Percentiles rank a stretch among this genome's conserved stretches.
Conservation (phyloP, 768 basidiomycete species). For the Psilocybe sp. region DNA sequence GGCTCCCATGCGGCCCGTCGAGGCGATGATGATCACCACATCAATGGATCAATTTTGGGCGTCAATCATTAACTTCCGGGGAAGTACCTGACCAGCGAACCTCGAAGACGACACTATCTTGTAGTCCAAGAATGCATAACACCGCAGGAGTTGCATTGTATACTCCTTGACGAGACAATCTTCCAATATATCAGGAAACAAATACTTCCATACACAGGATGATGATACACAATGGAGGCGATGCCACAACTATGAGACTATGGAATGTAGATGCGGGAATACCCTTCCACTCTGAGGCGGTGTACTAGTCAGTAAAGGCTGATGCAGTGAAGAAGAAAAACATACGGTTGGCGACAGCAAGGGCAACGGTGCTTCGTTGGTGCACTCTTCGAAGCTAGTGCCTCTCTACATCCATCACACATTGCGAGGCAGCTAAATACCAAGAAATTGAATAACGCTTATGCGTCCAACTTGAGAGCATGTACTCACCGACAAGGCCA, state of each 20-base stretch:
- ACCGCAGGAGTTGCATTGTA: too few relatives aligned
- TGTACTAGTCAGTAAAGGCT: background rate
- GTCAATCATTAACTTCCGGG: too few relatives aligned
- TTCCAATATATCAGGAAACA: too few relatives aligned
- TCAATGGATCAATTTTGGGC: too few relatives aligned
- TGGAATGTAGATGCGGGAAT: slow-evolving; percentile 62
- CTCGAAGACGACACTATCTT: too few relatives aligned
- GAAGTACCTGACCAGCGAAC: too few relatives aligned
- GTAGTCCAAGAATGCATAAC: too few relatives aligned
- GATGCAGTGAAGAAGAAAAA: slow-evolving; percentile 12
- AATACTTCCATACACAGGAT: background rate
- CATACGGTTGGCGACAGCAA: slow-evolving; percentile 57
- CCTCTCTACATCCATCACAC: slow-evolving; percentile 65
- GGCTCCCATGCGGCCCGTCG: too few relatives aligned
- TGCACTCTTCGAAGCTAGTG: slow-evolving; percentile 50
- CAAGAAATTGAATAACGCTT: background rate
- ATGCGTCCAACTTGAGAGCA: slow-evolving; percentile 13
- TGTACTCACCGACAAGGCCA: slow-evolving; percentile 75
- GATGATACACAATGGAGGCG: background rate
- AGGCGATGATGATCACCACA: too few relatives aligned
- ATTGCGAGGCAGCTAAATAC: slow-evolving; percentile 49
- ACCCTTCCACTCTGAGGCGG: slow-evolving; percentile 41
- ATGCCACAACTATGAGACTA: slow-evolving; percentile 17
- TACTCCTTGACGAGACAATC: too few relatives aligned
- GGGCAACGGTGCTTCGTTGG: slow-evolving; percentile 64